A percentile compares a stretch with the other conserved stretches of the same genome.
Conservation (phyloP, 768 basidiomycete genomes). For the Termitomyces bulborhizus region DNA sequence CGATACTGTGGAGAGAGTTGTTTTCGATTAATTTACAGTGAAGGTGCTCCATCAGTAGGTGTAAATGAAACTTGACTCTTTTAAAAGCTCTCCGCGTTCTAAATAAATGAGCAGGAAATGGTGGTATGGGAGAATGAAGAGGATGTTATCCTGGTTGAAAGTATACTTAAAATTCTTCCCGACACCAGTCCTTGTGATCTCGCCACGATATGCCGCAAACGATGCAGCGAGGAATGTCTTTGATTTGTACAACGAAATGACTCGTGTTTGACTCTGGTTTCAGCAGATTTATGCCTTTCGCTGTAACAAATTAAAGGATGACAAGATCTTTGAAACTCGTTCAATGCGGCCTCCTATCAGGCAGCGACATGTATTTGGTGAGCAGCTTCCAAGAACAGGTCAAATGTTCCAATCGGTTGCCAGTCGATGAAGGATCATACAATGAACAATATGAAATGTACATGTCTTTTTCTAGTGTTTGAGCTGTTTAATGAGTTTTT, state of each 20-base stretch:
- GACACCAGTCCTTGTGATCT: constrained; percentile 45
- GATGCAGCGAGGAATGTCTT: constrained; percentile 32
- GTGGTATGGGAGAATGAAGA: constrained; percentile 20
- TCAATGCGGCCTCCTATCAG: background rate
- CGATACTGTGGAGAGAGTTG: constrained; percentile 16
- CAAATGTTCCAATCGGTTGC: background rate
- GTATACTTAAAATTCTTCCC: constrained; percentile 36
- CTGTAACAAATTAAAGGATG: constrained; percentile 4
- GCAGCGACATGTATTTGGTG: background rate
- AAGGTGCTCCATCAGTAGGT: constrained; percentile 2
- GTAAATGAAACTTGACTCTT: background rate
- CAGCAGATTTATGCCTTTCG: constrained; percentile 19
- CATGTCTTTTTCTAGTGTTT: background rate
- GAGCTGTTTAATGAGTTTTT: background rate
- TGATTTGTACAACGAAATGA: constrained; percentile 10
- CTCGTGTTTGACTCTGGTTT: constrained; percentile 12
- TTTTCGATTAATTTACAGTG: constrained; percentile 12
- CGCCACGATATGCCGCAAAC: constrained; percentile 38
- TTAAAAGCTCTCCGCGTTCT: background rate
- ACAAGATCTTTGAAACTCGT: background rate
- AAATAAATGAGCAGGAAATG: constrained; percentile 8
- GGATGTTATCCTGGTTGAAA: constrained; percentile 22
- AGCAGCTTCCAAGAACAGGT: background rate
- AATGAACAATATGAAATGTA: constrained; percentile 1
- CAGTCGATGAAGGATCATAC: constrained; percentile 3